phyloP scores from a whole-genome alignment of 768 basidiomycete genomes.

The Lepiota brunneoincarnata region DNA sequence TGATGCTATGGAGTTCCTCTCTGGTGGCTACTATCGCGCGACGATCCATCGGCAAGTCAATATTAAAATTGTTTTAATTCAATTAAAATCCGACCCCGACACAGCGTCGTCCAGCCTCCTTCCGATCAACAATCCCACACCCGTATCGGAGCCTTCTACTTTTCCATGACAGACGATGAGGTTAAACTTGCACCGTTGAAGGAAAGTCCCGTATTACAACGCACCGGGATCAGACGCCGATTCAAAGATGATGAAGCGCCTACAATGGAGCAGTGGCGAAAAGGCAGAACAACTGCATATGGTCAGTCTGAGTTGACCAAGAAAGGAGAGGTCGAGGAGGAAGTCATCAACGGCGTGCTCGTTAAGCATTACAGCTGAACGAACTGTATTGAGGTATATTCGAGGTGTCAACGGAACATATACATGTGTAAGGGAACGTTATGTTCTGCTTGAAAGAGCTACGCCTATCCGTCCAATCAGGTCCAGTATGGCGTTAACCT shows the following conservation, averaged over 20 bases:
- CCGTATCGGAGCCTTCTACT: slow-evolving; percentile 60
- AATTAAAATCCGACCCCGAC: neutral
- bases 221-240: slow-evolving; percentile 35
- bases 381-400: neutral
- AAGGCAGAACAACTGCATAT: slow-evolving; percentile 48
- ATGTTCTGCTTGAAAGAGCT: slow-evolving; percentile 41
- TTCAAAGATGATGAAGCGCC: slow-evolving; percentile 41
- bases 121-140: slow-evolving; percentile 45
- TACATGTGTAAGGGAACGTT: neutral
- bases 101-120: slow-evolving; percentile 57
- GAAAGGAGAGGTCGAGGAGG: slow-evolving; percentile 50
- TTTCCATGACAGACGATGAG: slow-evolving; percentile 48
- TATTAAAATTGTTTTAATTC: neutral
- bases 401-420: neutral
- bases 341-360: slow-evolving; percentile 49
- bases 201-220: slow-evolving; percentile 48
- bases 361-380: slow-evolving; percentile 55
- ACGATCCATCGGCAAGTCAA: slow-evolving; percentile 45
- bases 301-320: slow-evolving; percentile 43
- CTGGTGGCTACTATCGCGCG: slow-evolving; percentile 56
- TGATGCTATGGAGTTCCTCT: slow-evolving; percentile 58
- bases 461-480: slow-evolving; percentile 59
- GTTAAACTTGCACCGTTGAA: slow-evolving; percentile 42
- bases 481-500: slow-evolving; percentile 54
- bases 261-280: slow-evolving; percentile 52